These are phyloP conservation scores for Aschersonia sp. DNA, from an alignment of 2,329 filamentous ascomycete species.

Conservation along the genomic window DNA sequence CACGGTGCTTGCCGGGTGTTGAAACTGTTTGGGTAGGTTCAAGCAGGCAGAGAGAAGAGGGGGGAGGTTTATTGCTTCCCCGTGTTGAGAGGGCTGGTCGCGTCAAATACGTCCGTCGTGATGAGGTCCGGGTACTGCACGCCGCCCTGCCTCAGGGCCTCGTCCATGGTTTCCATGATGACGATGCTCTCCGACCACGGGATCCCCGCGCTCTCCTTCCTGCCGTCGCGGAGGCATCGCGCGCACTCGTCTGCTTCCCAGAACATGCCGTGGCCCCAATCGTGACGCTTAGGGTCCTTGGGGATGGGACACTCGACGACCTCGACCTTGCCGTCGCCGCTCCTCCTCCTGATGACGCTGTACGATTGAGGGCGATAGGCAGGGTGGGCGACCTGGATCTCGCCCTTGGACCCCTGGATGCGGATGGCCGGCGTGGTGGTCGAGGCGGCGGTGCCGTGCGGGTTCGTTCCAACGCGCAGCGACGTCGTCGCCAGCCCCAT, in stretches of 20 bases:
- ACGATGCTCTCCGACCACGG: conserved; percentile 63
- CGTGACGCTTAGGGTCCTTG: conserved; percentile 26
- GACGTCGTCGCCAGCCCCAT: conserved; percentile 61
- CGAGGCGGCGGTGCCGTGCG: conserved; percentile 42
- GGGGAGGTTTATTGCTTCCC: conserved; percentile 25
- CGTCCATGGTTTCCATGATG: conserved; percentile 65
- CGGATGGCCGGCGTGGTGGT: conserved; percentile 53
- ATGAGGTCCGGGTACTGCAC: conserved; percentile 41
- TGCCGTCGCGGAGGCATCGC: conserved; percentile 60
- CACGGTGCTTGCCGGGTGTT: too few relatives aligned
- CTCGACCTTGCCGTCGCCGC: conserved; percentile 29
- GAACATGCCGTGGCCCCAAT: conserved; percentile 69
- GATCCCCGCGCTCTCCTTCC: conserved; percentile 58
- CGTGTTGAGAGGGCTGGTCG: conserved; percentile 47
- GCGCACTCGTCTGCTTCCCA: conserved; percentile 77
- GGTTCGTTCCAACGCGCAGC: conserved; percentile 46
- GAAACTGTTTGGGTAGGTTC: too few relatives aligned
- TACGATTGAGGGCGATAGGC: conserved; percentile 56
- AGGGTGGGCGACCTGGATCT: conserved; percentile 66
- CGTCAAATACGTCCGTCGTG: conserved; percentile 41
- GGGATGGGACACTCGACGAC: conserved; percentile 40
- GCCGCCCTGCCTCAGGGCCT: conserved; percentile 36
- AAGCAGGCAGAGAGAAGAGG: too few relatives aligned
- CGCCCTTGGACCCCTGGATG: conserved; percentile 67
- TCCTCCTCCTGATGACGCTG: conserved; percentile 41